Evolutionary conservation across 495 filamentous ascomycete genomes (phyloP).

Genomic region (Aeminium ludgeri): DNA sequence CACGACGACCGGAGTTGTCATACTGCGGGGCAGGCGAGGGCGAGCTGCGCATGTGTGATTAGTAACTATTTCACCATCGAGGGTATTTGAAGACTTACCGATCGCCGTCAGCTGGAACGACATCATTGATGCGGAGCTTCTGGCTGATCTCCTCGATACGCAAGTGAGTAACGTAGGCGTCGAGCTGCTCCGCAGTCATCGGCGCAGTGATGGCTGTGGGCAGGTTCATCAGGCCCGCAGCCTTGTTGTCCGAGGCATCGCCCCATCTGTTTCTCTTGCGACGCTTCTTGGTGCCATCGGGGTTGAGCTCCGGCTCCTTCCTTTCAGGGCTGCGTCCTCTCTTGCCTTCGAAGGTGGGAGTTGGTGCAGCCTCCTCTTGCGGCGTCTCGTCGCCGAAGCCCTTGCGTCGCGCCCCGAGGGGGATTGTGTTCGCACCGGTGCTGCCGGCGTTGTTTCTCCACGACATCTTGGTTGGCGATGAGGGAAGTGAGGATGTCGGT

Average conservation of each 20-base stretch:
- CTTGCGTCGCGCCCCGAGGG: slow-evolving; percentile 71
- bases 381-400: slow-evolving; percentile 50
- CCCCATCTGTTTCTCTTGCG: slow-evolving; percentile 99
- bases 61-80: slow-evolving; percentile 4
- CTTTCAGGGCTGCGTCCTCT: slow-evolving; percentile 62
- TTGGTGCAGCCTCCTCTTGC: neutral
- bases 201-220: slow-evolving; percentile 88
- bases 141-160: slow-evolving; percentile 98
- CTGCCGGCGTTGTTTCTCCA: slow-evolving; percentile 86
- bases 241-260: slow-evolving; percentile 90
- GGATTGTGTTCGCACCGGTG: slow-evolving; percentile 97
- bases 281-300: slow-evolving; percentile 62
- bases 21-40: slow-evolving; percentile 93
- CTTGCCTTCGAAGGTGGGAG: slow-evolving; percentile 39
- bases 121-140: slow-evolving; percentile 95
- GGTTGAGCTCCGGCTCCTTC: slow-evolving; percentile 29
- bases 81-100: slow-evolving; percentile 40
- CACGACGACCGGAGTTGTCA: slow-evolving; percentile 95
- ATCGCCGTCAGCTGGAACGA: slow-evolving; percentile 86
- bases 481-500: neutral
- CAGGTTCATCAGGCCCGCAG: slow-evolving; percentile 91
- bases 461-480: slow-evolving; percentile 41
- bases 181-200: slow-evolving; percentile 95
- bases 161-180: slow-evolving; percentile 86
- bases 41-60: slow-evolving; percentile 41